These are phyloP conservation scores for Claviceps sp. DNA, from an alignment of 2,329 filamentous ascomycete species.

Conservation along the genomic window DNA sequence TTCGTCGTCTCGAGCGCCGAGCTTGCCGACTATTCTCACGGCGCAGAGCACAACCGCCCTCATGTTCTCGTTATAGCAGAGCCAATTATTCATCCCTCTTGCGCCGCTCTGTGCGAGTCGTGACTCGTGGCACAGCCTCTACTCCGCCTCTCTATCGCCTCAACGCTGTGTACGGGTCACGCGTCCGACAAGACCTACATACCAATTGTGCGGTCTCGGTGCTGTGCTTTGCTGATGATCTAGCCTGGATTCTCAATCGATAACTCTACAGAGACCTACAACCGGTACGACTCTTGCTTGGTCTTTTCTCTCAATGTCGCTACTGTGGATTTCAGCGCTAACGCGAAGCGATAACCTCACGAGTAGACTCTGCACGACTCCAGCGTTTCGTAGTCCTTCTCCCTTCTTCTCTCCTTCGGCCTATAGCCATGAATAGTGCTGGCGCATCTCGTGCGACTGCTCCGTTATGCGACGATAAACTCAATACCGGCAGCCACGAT, in stretches of 20 bases:
- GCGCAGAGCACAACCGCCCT: conserved; percentile 8
- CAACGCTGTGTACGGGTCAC: background rate
- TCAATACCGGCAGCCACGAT: background rate
- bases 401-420: conserved; percentile 1
- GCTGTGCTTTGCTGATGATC: background rate
- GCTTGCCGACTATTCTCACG: background rate
- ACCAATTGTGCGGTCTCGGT: background rate
- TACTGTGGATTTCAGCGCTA: background rate
- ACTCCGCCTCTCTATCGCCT: background rate
- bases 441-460: conserved; percentile 14
- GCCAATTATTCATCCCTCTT: conserved; percentile 5
- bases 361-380: background rate
- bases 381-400: background rate
- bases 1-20: background rate
- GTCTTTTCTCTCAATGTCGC: background rate
- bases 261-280: background rate
- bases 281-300: background rate
- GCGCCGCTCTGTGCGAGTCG: conserved; percentile 4
- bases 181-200: background rate
- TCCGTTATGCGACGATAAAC: conserved; percentile 13
- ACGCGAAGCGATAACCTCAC: background rate
- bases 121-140: background rate
- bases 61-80: conserved; percentile 25
- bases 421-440: conserved; percentile 18
- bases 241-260: background rate